These are phyloP conservation scores for Lyophyllum atratum DNA, from an alignment of 768 basidiomycete genomes.

Conservation along the genomic window DNA sequence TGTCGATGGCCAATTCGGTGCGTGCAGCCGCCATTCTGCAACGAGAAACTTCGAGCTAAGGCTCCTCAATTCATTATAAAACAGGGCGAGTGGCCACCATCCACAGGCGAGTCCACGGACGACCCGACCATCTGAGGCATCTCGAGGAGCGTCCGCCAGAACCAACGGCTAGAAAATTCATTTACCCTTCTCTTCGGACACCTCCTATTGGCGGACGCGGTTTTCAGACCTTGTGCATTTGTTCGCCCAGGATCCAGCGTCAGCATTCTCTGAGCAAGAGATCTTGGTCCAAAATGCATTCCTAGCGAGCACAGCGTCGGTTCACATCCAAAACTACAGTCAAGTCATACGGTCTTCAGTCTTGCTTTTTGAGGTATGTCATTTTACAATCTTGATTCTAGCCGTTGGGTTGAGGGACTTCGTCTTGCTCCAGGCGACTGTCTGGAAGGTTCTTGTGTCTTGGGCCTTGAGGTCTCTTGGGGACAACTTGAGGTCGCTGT, in stretches of 20 bases:
- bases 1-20: neutral
- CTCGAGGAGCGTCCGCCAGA: neutral
- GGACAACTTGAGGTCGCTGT: neutral
- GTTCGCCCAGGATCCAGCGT: neutral
- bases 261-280: neutral
- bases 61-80: neutral
- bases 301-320: neutral
- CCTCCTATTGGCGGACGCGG: neutral
- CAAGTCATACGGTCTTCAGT: neutral
- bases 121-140: too few relatives aligned
- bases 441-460: neutral
- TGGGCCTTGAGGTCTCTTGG: neutral
- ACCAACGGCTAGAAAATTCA: neutral
- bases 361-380: neutral
- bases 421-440: neutral
- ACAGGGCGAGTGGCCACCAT: neutral
- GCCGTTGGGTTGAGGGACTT: neutral
- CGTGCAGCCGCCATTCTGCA: neutral
- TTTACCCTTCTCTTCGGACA: neutral
- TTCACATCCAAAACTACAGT: neutral
- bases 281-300: neutral
- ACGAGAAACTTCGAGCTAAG: neutral
- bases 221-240: neutral
- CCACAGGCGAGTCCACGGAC: too few relatives aligned
- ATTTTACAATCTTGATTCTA: neutral